Evolutionary conservation across 805 yeast genomes (phyloP).

Genomic region (Yamadazyma akitaensis): DNA sequence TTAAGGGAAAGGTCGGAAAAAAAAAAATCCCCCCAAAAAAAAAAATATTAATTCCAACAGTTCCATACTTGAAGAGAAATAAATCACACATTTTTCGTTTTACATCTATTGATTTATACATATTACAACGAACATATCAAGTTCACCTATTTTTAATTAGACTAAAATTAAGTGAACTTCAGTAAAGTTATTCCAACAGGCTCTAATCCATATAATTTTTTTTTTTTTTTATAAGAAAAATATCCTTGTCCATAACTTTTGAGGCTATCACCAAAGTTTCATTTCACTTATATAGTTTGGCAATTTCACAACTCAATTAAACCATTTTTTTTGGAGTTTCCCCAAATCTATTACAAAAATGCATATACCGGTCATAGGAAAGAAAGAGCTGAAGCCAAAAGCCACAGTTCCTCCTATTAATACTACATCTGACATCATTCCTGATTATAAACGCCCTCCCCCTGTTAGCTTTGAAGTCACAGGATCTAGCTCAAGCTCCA

Average conservation of each 20-base stretch:
- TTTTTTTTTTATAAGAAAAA: no score
- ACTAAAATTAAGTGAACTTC: background rate
- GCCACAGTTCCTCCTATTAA: constrained; percentile 1
- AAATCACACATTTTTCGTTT: constrained; percentile 1
- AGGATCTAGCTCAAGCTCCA: constrained; percentile 6
- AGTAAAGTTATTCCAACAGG: background rate
- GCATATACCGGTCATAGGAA: constrained; percentile 6
- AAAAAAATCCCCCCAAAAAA: no score
- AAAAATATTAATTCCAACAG: constrained; percentile 4
- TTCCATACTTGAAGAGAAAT: constrained; percentile 1
- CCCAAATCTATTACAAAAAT: background rate
- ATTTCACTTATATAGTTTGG: background rate
- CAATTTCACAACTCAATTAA: background rate
- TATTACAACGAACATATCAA: background rate
- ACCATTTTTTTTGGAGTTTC: background rate
- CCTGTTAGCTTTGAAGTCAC: constrained; percentile 4
- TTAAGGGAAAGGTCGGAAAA: background rate
- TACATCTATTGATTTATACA: background rate
- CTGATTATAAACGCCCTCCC: constrained; percentile 9
- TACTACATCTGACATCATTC: background rate
- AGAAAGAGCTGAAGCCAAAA: background rate
- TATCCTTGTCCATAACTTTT: constrained; percentile 3
- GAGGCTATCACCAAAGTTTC: constrained; percentile 1
- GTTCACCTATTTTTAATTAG: background rate
- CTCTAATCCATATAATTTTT: background rate